Evolutionary conservation across 345 rosid genomes (phyloP), one percentile per base, ranked within the genome.

Genomic region (Arabidopsis suecica): DNA sequence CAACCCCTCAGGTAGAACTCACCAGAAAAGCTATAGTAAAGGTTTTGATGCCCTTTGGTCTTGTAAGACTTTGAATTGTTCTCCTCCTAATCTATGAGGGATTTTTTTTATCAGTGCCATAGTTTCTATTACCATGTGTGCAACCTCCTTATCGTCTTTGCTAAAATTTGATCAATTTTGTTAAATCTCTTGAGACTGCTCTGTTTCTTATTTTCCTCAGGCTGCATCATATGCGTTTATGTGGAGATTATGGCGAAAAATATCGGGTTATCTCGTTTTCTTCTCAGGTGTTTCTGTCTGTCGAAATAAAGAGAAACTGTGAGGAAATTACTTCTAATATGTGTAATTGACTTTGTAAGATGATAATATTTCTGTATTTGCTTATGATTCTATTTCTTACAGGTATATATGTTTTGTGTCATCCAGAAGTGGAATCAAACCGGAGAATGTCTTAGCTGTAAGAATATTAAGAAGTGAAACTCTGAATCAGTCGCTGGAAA

Each of bases 391-490:
- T 54, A 54, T 22, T 20, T 3, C 3, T 32, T 54, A 53, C 62
- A 62, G 6, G 61, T 40, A 33, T 20, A 5, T 9, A 40, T 28
- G 14, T 55, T n/a, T 13, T 30, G 5, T 41, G 55, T 42, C 16
- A 12, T 9, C 61, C 22, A 38, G 13, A 61, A 12, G n/a, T 8
- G 4, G 5, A 11, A 51, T 62, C 65, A 64, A 56, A 66, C 65
- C 53, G 67, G 41, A 68, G 72, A 23, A 67, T 44, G 56, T 34
- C 25, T 64, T 84, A 33, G 77, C 70, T 63, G 70, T 73, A 38
- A 86, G 86, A 78, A 89, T 84, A 80, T 89, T 92, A 6, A 87
- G 89, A 77, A 89, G 96, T 28, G 85, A 85, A 75, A 83, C 93
- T 80, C 97, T 89, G 91, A 54, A 91, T 91, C 80, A 89, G 78